These are phyloP conservation scores for Nothopassalora personata DNA, from an alignment of 2,329 filamentous ascomycete genomes.

Conservation along the genomic window DNA sequence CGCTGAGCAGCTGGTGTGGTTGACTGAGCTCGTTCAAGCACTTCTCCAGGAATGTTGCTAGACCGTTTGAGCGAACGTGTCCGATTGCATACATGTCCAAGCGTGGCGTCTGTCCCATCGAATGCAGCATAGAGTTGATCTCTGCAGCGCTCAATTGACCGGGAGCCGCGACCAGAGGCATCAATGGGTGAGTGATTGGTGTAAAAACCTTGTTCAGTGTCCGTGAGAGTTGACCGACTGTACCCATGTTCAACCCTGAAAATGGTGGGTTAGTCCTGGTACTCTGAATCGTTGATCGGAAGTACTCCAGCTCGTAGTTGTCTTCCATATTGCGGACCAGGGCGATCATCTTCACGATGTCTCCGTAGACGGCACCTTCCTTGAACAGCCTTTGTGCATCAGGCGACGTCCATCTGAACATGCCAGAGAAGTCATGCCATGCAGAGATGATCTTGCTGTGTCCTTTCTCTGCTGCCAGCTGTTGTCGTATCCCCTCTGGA, in stretches of 20 bases:
- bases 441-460: constrained; percentile 86
- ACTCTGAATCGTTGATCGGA: constrained; percentile 68
- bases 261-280: constrained; percentile 68
- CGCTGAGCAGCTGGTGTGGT: constrained; percentile 72
- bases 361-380: constrained; percentile 66
- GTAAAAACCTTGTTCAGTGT: constrained; percentile 82
- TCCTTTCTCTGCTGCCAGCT: constrained; percentile 63
- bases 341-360: constrained; percentile 75
- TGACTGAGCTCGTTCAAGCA: constrained; percentile 60
- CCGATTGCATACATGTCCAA: constrained; percentile 77
- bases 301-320: constrained; percentile 87
- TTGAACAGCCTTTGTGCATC: constrained; percentile 68
- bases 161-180: constrained; percentile 78
- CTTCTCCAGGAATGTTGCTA: constrained; percentile 77
- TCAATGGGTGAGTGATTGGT: constrained; percentile 76
- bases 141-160: constrained; percentile 81
- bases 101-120: constrained; percentile 74
- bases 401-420: constrained; percentile 73
- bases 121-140: constrained; percentile 72
- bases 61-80: constrained; percentile 64
- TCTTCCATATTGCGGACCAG: constrained; percentile 76
- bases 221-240: constrained; percentile 76
- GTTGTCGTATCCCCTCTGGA: constrained; percentile 66
- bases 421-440: constrained; percentile 82
- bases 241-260: constrained; percentile 82